Percentiles rank a stretch among this genome's conserved stretches.
phyloP scores from a whole-genome alignment of 148 eudicot genomes.

The Chenopodium album region DNA sequence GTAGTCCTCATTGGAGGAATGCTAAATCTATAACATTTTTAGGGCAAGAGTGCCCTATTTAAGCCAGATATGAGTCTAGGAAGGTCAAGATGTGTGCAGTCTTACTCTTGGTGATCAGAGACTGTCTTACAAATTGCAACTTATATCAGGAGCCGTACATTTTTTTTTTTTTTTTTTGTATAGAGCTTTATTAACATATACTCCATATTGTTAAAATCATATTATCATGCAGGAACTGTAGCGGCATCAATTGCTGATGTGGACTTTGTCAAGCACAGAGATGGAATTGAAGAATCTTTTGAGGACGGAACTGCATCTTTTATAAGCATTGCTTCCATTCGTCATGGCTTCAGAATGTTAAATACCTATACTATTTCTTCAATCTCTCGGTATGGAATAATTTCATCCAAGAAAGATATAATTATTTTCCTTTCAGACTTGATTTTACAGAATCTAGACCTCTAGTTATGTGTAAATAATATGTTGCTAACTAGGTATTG shows the following conservation, averaged over 20 bases:
- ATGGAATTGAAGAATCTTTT: slow-evolving; percentile 70
- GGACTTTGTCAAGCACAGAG: slow-evolving; percentile 81
- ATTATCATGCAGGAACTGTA: slow-evolving; percentile 66
- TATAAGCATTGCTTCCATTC: slow-evolving; percentile 79
- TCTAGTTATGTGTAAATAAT: not conserved
- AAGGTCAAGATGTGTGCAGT: not conserved
- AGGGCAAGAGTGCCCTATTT: not conserved
- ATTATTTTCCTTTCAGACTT: not conserved
- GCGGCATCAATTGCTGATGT: slow-evolving; percentile 94
- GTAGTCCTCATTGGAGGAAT: not conserved
- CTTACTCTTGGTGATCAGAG: not conserved
- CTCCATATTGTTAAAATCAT: not conserved
- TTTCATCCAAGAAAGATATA: too few species aligned
- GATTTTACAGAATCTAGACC: not conserved
- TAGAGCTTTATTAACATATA: not conserved
- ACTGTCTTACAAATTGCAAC: not conserved
- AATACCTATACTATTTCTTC: slow-evolving; percentile 57
- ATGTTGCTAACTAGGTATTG: not conserved
- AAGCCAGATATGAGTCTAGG: not conserved
- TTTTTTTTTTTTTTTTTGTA: too few species aligned
- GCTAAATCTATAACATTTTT: not conserved
- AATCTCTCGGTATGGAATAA: slow-evolving; percentile 53
- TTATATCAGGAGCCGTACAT: not conserved
- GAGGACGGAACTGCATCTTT: slow-evolving; percentile 92
- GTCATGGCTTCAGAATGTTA: slow-evolving; percentile 72